Evolutionary conservation across 495 filamentous ascomycete genomes (phyloP).

Genomic region (Penicillium subrubescens): DNA sequence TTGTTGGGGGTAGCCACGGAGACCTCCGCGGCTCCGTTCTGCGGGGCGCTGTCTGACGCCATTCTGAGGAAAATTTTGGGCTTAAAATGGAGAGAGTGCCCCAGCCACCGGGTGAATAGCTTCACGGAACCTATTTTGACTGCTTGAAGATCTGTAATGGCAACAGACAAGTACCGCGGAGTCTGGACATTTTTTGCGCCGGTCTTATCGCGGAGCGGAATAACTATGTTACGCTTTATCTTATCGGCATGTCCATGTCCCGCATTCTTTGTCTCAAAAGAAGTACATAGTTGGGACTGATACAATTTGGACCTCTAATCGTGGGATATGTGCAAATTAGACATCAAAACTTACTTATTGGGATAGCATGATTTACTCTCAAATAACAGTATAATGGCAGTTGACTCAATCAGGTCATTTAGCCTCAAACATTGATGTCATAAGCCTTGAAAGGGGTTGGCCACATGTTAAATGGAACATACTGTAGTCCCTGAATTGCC

Average conservation of each 20-base stretch:
- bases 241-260: slow-evolving; percentile 20
- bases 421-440: not conserved
- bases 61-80: slow-evolving; percentile 28
- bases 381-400: too few species aligned
- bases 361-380: too few species aligned
- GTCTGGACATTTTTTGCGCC: slow-evolving; percentile 23
- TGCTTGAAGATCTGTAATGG: slow-evolving; percentile 2
- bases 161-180: slow-evolving; percentile 4
- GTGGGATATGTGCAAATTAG: not conserved
- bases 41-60: slow-evolving; percentile 28
- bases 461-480: not conserved
- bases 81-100: slow-evolving; percentile 21
- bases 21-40: slow-evolving; percentile 10
- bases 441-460: not conserved
- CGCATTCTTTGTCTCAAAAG: not conserved
- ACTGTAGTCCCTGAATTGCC: not conserved
- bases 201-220: slow-evolving; percentile 31
- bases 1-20: slow-evolving; percentile 29
- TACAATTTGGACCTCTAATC: not conserved
- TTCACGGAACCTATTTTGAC: slow-evolving; percentile 40
- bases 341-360: too few species aligned
- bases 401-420: too few species aligned
- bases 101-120: slow-evolving; percentile 33
- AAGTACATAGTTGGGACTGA: not conserved
- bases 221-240: slow-evolving; percentile 33